Percentiles rank a stretch among this genome's conserved stretches.
phyloP scores from a whole-genome alignment of 768 basidiomycete species.

The Aureoboletus auriporus region DNA sequence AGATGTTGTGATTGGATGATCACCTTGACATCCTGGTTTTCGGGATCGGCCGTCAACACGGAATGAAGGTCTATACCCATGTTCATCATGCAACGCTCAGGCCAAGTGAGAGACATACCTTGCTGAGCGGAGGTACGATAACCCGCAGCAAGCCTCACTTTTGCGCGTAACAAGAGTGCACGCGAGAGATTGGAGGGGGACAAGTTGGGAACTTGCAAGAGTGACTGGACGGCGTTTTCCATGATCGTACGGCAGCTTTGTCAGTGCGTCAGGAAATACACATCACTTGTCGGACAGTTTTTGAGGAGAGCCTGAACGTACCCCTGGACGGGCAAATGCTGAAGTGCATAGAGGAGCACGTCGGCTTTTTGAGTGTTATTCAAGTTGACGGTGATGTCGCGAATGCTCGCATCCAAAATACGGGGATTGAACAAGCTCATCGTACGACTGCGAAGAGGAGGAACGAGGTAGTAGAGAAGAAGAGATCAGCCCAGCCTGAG shows the following conservation, averaged over 20 bases:
- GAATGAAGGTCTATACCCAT: conserved; percentile 55
- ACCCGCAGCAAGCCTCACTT: conserved; percentile 57
- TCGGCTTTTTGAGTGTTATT: conserved; percentile 66
- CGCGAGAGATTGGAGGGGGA: conserved; percentile 49
- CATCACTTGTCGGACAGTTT: conserved; percentile 1
- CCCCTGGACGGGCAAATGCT: conserved; percentile 71
- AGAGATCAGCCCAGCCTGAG: no score
- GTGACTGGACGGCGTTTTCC: conserved; percentile 74
- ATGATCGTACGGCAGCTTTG: conserved; percentile 52
- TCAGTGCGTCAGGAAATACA: conserved; percentile 3
- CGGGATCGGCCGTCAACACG: conserved; percentile 59
- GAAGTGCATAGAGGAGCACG: conserved; percentile 75
- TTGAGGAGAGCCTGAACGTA: conserved; percentile 27
- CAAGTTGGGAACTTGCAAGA: conserved; percentile 53
- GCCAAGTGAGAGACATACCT: conserved; percentile 34
- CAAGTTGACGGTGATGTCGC: conserved; percentile 56
- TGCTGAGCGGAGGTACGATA: conserved; percentile 60
- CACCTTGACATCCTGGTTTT: conserved; percentile 63
- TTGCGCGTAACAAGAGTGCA: conserved; percentile 65
- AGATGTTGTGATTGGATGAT: conserved; percentile 51
- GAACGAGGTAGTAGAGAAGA: neutral
- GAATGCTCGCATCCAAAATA: conserved; percentile 73
- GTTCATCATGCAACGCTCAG: neutral
- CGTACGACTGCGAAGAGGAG: neutral
- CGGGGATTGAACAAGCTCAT: conserved; percentile 74